phyloP scores from a whole-genome alignment of 768 basidiomycete species.

The Hypholoma sublateritium region DNA sequence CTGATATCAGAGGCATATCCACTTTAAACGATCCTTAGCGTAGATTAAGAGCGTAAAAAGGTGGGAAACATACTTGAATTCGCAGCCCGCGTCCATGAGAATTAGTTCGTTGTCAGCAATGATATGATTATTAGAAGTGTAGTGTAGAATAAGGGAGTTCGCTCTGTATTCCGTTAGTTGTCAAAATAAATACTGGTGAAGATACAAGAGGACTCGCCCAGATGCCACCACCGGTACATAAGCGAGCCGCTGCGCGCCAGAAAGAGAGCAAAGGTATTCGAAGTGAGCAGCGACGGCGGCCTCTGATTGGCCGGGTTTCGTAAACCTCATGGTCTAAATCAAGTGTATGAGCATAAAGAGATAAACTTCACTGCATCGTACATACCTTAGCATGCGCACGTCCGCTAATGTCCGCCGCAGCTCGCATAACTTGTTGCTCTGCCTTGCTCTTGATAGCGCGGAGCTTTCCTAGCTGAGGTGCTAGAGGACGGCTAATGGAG shows the following conservation, averaged over 20 bases:
- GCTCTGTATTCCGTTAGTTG: slow-evolving; percentile 42
- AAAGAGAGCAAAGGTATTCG: slow-evolving; percentile 79
- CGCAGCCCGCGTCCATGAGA: slow-evolving; percentile 90
- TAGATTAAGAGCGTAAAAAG: slow-evolving; percentile 1
- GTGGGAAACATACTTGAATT: slow-evolving; percentile 65
- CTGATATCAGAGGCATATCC: slow-evolving; percentile 96
- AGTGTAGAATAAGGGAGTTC: slow-evolving; percentile 91
- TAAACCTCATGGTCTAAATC: slow-evolving; percentile 79
- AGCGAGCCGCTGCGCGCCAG: slow-evolving; percentile 84
- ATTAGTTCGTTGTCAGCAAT: slow-evolving; percentile 72
- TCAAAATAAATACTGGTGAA: background rate
- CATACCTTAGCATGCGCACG: slow-evolving; percentile 80
- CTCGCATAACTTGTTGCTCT: slow-evolving; percentile 79
- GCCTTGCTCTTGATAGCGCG: slow-evolving; percentile 76
- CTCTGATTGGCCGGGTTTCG: slow-evolving; percentile 43
- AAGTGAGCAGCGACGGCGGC: slow-evolving; percentile 69
- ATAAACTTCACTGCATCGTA: background rate
- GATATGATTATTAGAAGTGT: slow-evolving; percentile 86
- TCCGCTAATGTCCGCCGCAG: slow-evolving; percentile 86
- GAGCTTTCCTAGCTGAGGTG: slow-evolving; percentile 68
- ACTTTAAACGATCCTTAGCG: slow-evolving; percentile 32
- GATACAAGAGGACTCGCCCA: slow-evolving; percentile 51
- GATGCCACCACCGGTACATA: slow-evolving; percentile 98
- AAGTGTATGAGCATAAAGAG: background rate
- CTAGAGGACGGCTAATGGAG: slow-evolving; percentile 49